Evolutionary conservation across 306 rosid species (phyloP).

Genomic region (Canavalia ensiformis): DNA sequence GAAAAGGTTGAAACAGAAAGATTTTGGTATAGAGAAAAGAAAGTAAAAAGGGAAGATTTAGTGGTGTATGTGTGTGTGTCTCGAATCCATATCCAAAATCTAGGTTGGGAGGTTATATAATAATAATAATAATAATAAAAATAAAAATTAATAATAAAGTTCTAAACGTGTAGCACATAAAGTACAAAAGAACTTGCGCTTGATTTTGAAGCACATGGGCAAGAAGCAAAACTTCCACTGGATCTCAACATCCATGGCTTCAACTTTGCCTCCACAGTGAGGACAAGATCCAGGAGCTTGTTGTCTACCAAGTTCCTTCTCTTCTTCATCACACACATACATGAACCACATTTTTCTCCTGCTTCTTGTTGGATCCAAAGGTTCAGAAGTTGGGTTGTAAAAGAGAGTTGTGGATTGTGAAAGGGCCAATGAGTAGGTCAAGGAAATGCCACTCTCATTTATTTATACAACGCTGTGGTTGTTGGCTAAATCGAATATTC

Average conservation of each 20-base stretch:
- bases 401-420: background rate
- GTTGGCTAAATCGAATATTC: conserved; percentile 41
- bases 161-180: conserved; percentile 75
- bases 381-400: no score
- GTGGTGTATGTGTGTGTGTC: background rate
- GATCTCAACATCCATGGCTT: conserved; percentile 80
- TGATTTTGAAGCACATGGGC: conserved; percentile 82
- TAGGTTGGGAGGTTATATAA: background rate
- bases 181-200: conserved; percentile 77
- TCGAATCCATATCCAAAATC: background rate
- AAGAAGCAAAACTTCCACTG: conserved; percentile 73
- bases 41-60: background rate
- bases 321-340: conserved; percentile 69
- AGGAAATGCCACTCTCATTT: background rate
- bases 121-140: background rate
- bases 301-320: conserved; percentile 80
- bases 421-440: background rate
- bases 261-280: conserved; percentile 78
- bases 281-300: conserved; percentile 86
- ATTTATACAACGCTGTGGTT: conserved; percentile 18
- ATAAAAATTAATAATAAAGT: conserved; percentile 20
- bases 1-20: background rate
- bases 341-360: conserved; percentile 69
- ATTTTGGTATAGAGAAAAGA: background rate
- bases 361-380: background rate